Percentiles rank a stretch among this genome's conserved stretches.
Conservation (phyloP, 2,329 filamentous ascomycete genomes). For the Chaetomium sp. region DNA sequence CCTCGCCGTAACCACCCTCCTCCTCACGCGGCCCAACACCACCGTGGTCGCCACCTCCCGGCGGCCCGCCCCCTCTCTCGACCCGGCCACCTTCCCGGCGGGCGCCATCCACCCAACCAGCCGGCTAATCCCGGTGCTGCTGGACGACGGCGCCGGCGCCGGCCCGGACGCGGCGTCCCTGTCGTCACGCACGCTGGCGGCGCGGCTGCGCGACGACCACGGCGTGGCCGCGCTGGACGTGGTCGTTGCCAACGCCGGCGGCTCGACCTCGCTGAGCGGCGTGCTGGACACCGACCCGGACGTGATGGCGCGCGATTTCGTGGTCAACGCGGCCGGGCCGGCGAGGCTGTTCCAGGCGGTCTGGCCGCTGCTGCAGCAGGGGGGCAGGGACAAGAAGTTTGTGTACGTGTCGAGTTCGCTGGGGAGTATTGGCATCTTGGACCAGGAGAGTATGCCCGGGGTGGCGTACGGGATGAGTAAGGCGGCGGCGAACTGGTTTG, state of each 20-base stretch:
- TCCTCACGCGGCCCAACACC: constrained; percentile 34
- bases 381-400: constrained; percentile 27
- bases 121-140: constrained; percentile 30
- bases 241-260: constrained; percentile 39
- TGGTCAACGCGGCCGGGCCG: constrained; percentile 34
- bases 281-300: constrained; percentile 30
- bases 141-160: constrained; percentile 28
- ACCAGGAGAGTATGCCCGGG: constrained; percentile 32
- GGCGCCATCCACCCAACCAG: constrained; percentile 55
- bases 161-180: constrained; percentile 13
- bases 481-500: constrained; percentile 37
- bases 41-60: constrained; percentile 38
- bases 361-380: constrained; percentile 31
- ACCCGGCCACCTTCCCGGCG: constrained; percentile 68
- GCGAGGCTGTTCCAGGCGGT: constrained; percentile 34
- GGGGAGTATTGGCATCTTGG: constrained; percentile 34
- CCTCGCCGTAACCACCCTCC: constrained; percentile 27
- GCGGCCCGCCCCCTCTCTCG: constrained; percentile 25
- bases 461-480: constrained; percentile 39
- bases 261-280: constrained; percentile 28
- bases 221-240: constrained; percentile 33
- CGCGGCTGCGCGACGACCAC: constrained; percentile 21
- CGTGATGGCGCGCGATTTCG: constrained; percentile 31
- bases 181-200: constrained; percentile 24
- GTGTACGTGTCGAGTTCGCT: constrained; percentile 35